These are phyloP conservation scores for Aaosphaeria arxii DNA, from an alignment of 2,329 filamentous ascomycete genomes.

Conservation along the genomic window DNA sequence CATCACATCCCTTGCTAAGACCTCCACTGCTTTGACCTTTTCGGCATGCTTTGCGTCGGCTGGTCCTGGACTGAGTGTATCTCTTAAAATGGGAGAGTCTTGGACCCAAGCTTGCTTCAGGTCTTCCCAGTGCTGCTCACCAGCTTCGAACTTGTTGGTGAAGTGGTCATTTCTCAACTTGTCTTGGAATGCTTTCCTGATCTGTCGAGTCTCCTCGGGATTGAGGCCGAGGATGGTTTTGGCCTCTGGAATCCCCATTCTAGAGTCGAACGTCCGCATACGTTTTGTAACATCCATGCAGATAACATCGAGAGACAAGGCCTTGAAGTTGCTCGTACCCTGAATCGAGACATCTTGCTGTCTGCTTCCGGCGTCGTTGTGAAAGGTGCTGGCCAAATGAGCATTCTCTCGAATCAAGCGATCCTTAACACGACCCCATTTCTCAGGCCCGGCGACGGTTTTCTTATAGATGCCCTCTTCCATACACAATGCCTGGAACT, in stretches of 20 bases:
- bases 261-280: slow-evolving; percentile 62
- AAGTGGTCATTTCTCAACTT: slow-evolving; percentile 66
- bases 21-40: slow-evolving; percentile 65
- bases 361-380: slow-evolving; percentile 53
- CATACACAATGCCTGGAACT: slow-evolving; percentile 69
- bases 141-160: slow-evolving; percentile 70
- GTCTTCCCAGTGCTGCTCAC: slow-evolving; percentile 67
- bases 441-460: slow-evolving; percentile 67
- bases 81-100: slow-evolving; percentile 54
- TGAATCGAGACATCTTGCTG: slow-evolving; percentile 30
- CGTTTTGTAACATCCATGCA: slow-evolving; percentile 80
- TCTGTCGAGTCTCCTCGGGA: slow-evolving; percentile 62
- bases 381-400: slow-evolving; percentile 63
- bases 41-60: slow-evolving; percentile 52
- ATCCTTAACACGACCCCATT: slow-evolving; percentile 70
- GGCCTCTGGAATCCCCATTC: slow-evolving; percentile 72
- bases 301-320: slow-evolving; percentile 72
- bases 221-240: slow-evolving; percentile 70
- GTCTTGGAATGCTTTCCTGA: slow-evolving; percentile 64
- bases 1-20: slow-evolving; percentile 72
- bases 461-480: slow-evolving; percentile 70
- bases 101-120: slow-evolving; percentile 68
- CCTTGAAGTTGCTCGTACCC: slow-evolving; percentile 53
- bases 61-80: slow-evolving; percentile 51
- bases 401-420: slow-evolving; percentile 62